Evolutionary conservation across 2,329 filamentous ascomycete genomes (phyloP).

Genomic region (Hypoxylon sp.): DNA sequence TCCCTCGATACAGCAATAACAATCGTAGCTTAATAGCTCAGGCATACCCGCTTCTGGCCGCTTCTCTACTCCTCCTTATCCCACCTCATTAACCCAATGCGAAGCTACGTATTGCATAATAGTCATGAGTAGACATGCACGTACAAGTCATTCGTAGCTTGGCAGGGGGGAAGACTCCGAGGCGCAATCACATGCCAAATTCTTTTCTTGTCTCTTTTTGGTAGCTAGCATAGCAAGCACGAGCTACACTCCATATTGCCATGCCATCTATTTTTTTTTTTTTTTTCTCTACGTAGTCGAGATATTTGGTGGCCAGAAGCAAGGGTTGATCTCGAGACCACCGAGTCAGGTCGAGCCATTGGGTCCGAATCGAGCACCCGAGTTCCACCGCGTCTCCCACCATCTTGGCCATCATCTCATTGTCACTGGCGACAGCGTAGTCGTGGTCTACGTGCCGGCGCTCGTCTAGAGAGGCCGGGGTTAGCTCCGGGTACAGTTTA

Average conservation of each 20-base stretch:
- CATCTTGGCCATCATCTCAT: constrained; percentile 13
- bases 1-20: not conserved
- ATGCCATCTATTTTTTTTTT: not conserved
- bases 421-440: constrained; percentile 11
- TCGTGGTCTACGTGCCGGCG: constrained; percentile 9
- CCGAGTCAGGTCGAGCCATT: constrained; percentile 20
- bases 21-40: not conserved
- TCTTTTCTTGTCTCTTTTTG: not conserved
- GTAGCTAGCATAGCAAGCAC: constrained; percentile 8
- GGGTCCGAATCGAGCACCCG: constrained; percentile 4
- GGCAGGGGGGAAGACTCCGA: constrained; percentile 33
- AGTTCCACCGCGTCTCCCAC: constrained; percentile 17
- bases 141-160: constrained; percentile 26
- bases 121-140: too few relatives aligned
- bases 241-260: constrained; percentile 5
- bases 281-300: not conserved
- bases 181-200: constrained; percentile 40
- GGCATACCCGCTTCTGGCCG: not conserved
- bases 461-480: constrained; percentile 13
- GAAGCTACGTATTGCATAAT: constrained; percentile 19
- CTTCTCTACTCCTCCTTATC: not conserved
- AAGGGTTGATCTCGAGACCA: constrained; percentile 20
- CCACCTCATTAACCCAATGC: not conserved
- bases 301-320: constrained; percentile 8
- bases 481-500: constrained; percentile 8